Evolutionary conservation across 2,329 filamentous ascomycete genomes (phyloP).

Genomic region (Alternaria alternata): DNA sequence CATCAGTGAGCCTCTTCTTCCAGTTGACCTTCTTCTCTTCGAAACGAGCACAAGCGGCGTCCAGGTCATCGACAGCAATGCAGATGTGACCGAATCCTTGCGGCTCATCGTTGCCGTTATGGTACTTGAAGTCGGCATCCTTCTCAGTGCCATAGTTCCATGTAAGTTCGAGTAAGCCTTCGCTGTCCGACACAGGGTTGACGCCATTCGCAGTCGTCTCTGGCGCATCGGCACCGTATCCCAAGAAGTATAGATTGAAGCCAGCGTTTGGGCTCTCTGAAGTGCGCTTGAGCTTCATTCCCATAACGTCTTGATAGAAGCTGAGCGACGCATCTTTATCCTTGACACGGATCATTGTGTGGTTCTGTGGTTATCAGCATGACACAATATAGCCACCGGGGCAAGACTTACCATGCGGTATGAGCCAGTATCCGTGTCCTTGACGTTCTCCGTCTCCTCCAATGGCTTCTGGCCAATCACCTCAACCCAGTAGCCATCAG

Average conservation of each 20-base stretch:
- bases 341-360: slow-evolving; percentile 96
- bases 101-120: slow-evolving; percentile 89
- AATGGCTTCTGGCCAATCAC: slow-evolving; percentile 76
- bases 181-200: slow-evolving; percentile 70
- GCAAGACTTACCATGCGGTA: slow-evolving; percentile 69
- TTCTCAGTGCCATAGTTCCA: slow-evolving; percentile 88
- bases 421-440: slow-evolving; percentile 74
- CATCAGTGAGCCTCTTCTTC: slow-evolving; percentile 96
- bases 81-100: slow-evolving; percentile 96
- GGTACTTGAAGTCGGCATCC: slow-evolving; percentile 82
- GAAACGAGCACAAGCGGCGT: slow-evolving; percentile 85
- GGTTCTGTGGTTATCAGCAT: slow-evolving; percentile 65
- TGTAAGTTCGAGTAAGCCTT: slow-evolving; percentile 89
- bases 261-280: slow-evolving; percentile 72
- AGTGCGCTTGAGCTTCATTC: slow-evolving; percentile 83
- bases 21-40: slow-evolving; percentile 83
- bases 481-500: slow-evolving; percentile 78
- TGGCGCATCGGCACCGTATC: slow-evolving; percentile 66
- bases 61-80: slow-evolving; percentile 85
- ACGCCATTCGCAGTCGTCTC: slow-evolving; percentile 63
- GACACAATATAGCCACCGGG: not conserved
- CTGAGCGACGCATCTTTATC: slow-evolving; percentile 57
- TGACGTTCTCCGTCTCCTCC: slow-evolving; percentile 75
- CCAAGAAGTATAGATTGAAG: slow-evolving; percentile 94
- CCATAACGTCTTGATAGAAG: slow-evolving; percentile 76